Evolutionary conservation across 1,284 basidiomycete genomes (phyloP), one percentile per base, ranked within the genome.

Genomic region (Irpex sp.): DNA sequence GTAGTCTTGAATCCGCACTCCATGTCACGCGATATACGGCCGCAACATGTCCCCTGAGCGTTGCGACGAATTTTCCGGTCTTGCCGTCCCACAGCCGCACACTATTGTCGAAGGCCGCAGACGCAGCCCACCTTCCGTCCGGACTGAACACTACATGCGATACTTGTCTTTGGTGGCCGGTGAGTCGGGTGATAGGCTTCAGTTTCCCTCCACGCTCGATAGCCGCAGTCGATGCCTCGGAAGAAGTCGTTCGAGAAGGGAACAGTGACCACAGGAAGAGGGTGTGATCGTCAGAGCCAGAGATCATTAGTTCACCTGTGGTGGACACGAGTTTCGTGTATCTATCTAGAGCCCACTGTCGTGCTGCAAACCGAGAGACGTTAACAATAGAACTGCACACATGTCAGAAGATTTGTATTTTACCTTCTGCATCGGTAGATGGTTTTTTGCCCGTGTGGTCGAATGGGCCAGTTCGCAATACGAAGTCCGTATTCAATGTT

Each of bases 61-160:
- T 95, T 21, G 94, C 93, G 21, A 97, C 85, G 71, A 96, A 97
- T 79, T 96, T 97, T 58, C 97, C 97, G 40, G 95, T 95, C 64
- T 85, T 80, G 0, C 94, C 96, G 70, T 97, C 94, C 97, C 97
- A 99, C 17, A 98, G 78, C 66, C 97, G 90, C 66, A 98, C 91
- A 61, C 89, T 91, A 70, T 89, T 93, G 75, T 99, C 97, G 81
- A 93, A 98, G 15, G 92, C 92, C 2, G 94, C 96, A 60, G 89
- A 93, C 11, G 96, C 97, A 31, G 94, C 91, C 84, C 90, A 92
- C 38, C 93, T 82, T 1, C 96, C 96, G 76, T 99, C 96, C 0
- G 97, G 96, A 40, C 93, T 96, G 77, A 99, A 99, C 0, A 88
- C 90, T 59, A 98, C 97, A 73, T 99, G 97, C 61, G 94, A 92